Evolutionary conservation across 495 filamentous ascomycete genomes (phyloP).

Genomic region (Aspergillus saccharolyticus): DNA sequence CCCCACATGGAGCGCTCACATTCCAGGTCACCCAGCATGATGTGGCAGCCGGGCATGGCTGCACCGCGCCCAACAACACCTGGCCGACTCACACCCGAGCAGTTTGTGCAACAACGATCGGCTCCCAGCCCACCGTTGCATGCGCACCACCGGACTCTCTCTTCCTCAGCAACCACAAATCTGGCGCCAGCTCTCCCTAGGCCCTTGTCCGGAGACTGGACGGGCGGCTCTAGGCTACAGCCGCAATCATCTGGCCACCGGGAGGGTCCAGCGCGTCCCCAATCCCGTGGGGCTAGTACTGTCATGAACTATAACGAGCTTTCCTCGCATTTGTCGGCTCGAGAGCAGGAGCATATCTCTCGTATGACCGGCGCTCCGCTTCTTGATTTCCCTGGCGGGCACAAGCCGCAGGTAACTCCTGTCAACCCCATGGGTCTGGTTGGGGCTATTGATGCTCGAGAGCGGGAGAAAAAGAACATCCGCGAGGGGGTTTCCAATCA

Average conservation of each 20-base stretch:
- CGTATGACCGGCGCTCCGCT: slow-evolving; percentile 78
- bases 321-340: slow-evolving; percentile 73
- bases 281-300: slow-evolving; percentile 43
- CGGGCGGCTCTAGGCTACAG: slow-evolving; percentile 43
- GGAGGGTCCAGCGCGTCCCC: slow-evolving; percentile 44
- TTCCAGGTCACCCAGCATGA: slow-evolving; percentile 46
- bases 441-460: slow-evolving; percentile 69
- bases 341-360: slow-evolving; percentile 91
- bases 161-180: slow-evolving; percentile 23
- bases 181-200: slow-evolving; percentile 35
- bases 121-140: slow-evolving; percentile 47
- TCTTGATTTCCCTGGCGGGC: slow-evolving; percentile 60
- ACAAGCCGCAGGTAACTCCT: slow-evolving; percentile 35
- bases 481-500: slow-evolving; percentile 65
- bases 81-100: slow-evolving; percentile 57
- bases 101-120: slow-evolving; percentile 83
- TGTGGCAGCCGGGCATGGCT: slow-evolving; percentile 75
- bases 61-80: slow-evolving; percentile 41
- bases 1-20: slow-evolving; percentile 29
- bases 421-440: slow-evolving; percentile 59
- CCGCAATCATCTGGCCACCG: slow-evolving; percentile 31
- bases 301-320: slow-evolving; percentile 48
- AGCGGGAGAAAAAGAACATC: slow-evolving; percentile 68
- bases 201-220: slow-evolving; percentile 53
- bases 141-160: slow-evolving; percentile 56